Base-by-base conservation (phyloP, 2,329 filamentous ascomycete species). In the Clonostachys chloroleuca region DNA sequence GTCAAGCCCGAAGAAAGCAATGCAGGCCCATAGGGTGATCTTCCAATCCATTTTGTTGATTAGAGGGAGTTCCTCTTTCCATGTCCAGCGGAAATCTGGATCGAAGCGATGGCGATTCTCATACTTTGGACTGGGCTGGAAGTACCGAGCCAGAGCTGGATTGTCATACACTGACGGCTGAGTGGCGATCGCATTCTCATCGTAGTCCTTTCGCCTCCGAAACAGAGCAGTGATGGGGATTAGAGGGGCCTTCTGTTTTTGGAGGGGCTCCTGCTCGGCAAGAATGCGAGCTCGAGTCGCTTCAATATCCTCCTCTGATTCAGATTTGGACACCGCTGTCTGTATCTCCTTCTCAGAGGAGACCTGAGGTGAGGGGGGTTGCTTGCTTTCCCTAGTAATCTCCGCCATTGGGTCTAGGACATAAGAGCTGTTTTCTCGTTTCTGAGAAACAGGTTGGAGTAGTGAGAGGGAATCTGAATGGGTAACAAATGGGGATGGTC, bases 1-100 rank as follows among this genome's bases (percentile, higher is more conserved):
- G 49, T 80, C 74, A 30, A 80, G 66, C 16, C 58, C 62, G 48
- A 65, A 56, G 40, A 62, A 61, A 49, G 20, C 33, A 49, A 75
- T 54, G 35, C 74, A 74, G 39, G 74, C 70, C 69, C 74, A 80
- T 0, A 66, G 55, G 45, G 69, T 74, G 39, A 80, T 75, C 34
- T 66, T 67, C 49, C 68, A 68, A 50, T 80, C 76, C 40, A 79
- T 72, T 65, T 77, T 66, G 42, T 56, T 53, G 13, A 65, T 50
- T 1, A 66, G 47, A 5, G 49, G 49, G 4, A 51, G 51, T 40
- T 69, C 67, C 45, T 69, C 66, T 2, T 55, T 51, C 57, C 62
- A 64, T 0, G 65, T 66, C 67, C 66, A 69, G 33, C 63, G 54
- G 30, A 62, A 60, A 6, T 51, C 48, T 1, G 65, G 65, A 40